Base-by-base conservation (phyloP, 441 rosid genomes). In the Macaranga tanarius region DNA sequence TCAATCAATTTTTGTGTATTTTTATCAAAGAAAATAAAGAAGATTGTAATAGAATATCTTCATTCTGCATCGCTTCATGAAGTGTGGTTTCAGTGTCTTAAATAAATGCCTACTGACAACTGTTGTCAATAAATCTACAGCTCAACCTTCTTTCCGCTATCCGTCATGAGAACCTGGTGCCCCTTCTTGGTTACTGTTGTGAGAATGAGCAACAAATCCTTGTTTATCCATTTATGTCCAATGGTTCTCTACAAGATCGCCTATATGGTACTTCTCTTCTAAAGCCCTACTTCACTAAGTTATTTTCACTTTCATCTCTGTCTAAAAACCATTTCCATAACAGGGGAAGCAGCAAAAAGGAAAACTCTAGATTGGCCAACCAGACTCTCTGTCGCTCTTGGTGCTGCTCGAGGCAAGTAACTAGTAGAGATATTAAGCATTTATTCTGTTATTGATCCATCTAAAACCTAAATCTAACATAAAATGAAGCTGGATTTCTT, bases 171-270 rank as follows among this genome's bases (percentile, higher is more conserved):
- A 87, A 87, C 70, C 77, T 90, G 75, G 91, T 90, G 64, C 93
- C 92, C 67, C 89, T 90, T 78, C 85, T 90, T 57, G 96, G 96
- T 76, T 87, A 81, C 69, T 90, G 92, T 44, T 74, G 84, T 19
- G 96, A 90, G 69, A 83, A 85, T 57, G 96, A 90, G 63, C 93
- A 90, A 65, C 96, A 88, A 79, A 90, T 87, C 45, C 89, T 90
- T 12, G 88, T 90, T 48, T 90, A 90, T 78, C 90, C 90, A 69
- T 88, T 87, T 62, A 90, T 90, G 93, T 88, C 92, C 67, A 90
- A 90, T 79, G 96, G 96, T 74, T 88, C 96, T 73, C 83, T 87
- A 56, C 93, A 87, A 79, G 96, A 87, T 75, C 91, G 93, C 61
- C 91, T 90, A 73, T 86, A 88, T 25, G 93, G 96, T 90, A 88